Conservation (phyloP, 2,329 filamentous ascomycete genomes). For the Nothophaeocryptopus gaeumannii region DNA sequence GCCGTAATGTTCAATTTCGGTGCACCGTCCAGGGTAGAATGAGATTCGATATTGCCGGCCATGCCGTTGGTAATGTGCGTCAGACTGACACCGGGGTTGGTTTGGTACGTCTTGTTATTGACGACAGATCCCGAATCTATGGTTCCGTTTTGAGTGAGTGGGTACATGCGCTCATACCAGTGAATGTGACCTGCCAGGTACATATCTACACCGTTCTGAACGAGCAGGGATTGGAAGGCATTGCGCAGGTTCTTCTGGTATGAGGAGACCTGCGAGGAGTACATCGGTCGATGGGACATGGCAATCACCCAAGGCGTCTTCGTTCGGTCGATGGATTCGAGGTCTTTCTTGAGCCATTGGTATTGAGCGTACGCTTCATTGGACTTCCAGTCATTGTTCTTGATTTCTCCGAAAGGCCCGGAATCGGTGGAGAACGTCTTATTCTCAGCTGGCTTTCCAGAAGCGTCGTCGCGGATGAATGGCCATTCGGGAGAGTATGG, state of each 20-base stretch:
- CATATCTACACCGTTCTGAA: slow-evolving; percentile 47
- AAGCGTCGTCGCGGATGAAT: slow-evolving; percentile 42
- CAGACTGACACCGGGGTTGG: slow-evolving; percentile 49
- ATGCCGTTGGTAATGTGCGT: slow-evolving; percentile 54
- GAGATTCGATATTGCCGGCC: slow-evolving; percentile 54
- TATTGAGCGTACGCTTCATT: slow-evolving; percentile 48
- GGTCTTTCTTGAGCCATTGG: slow-evolving; percentile 48
- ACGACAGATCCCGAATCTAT: slow-evolving; percentile 44
- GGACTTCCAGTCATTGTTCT: slow-evolving; percentile 39
- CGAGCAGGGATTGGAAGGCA: slow-evolving; percentile 47
- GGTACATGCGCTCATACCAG: slow-evolving; percentile 47
- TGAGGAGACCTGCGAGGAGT: slow-evolving; percentile 43
- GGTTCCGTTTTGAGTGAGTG: slow-evolving; percentile 39
- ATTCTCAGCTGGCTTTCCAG: slow-evolving; percentile 40
- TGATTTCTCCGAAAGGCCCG: slow-evolving; percentile 49
- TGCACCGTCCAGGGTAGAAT: slow-evolving; percentile 40
- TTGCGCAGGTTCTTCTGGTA: slow-evolving; percentile 46
- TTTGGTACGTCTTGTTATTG: slow-evolving; percentile 50
- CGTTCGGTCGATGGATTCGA: slow-evolving; percentile 44
- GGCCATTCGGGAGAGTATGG: slow-evolving; percentile 48
- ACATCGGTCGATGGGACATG: slow-evolving; percentile 52
- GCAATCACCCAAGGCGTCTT: slow-evolving; percentile 52
- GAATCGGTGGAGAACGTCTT: slow-evolving; percentile 50
- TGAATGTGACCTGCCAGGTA: slow-evolving; percentile 48
- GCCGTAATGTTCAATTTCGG: slow-evolving; percentile 43